Conservation (phyloP, 345 rosid species). For the Citrus mangshanensis region DNA sequence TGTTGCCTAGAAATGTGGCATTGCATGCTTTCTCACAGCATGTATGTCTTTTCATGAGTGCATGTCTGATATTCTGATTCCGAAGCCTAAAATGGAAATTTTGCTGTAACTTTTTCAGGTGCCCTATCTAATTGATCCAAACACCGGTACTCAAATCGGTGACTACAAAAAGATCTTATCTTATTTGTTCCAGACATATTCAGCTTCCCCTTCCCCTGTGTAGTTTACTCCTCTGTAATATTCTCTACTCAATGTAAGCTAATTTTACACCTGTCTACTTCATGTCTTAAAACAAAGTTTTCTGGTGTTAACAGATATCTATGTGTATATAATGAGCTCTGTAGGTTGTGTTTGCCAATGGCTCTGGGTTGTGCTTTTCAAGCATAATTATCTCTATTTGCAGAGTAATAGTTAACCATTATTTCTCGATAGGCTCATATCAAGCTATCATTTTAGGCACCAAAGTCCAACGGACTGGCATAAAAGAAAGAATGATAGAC, state of each 20-base stretch:
- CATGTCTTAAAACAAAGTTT: background rate
- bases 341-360: background rate
- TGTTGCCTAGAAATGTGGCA: background rate
- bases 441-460: no score
- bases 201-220: conserved; percentile 23
- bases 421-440: no score
- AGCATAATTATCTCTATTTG: background rate
- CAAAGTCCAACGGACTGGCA: no score
- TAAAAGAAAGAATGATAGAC: no score
- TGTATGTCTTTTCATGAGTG: background rate
- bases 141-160: conserved; percentile 55
- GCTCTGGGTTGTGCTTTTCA: background rate
- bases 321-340: background rate
- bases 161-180: conserved; percentile 60
- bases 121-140: conserved; percentile 72
- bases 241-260: background rate
- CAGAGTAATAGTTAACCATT: no score
- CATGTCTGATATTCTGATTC: background rate
- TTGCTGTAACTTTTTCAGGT: conserved; percentile 39
- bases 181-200: conserved; percentile 66
- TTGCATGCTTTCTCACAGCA: background rate
- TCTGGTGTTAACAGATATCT: background rate
- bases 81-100: background rate
- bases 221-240: conserved; percentile 14
- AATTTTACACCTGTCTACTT: background rate